Conservation (phyloP, 2,329 filamentous ascomycete genomes). For the Phaeosphaeriaceae sp. region DNA sequence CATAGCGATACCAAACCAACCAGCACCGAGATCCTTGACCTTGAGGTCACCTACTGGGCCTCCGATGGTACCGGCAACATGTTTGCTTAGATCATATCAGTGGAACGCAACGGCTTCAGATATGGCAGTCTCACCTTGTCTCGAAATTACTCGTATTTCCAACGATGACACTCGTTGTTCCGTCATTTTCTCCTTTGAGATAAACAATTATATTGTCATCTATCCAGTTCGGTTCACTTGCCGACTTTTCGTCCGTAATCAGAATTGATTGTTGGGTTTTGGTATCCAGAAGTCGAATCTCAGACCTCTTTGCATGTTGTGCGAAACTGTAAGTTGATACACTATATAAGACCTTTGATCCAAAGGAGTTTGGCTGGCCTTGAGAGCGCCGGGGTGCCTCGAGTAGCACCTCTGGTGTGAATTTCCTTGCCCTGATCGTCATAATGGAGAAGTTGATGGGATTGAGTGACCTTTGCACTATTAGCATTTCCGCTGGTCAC, state of each 20-base stretch:
- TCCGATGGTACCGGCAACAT: slow-evolving; percentile 52
- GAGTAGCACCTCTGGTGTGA: slow-evolving; percentile 79
- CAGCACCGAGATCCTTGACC: slow-evolving; percentile 45
- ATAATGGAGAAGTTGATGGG: slow-evolving; percentile 52
- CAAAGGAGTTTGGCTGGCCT: slow-evolving; percentile 71
- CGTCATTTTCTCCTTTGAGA: slow-evolving; percentile 53
- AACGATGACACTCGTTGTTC: slow-evolving; percentile 47
- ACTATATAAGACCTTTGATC: slow-evolving; percentile 69
- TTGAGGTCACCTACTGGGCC: slow-evolving; percentile 59
- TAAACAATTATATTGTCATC: slow-evolving; percentile 69
- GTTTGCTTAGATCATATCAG: slow-evolving; percentile 36
- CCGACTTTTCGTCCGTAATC: slow-evolving; percentile 68
- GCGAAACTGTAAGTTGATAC: slow-evolving; percentile 82
- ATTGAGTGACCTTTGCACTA: not conserved
- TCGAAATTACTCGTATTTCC: slow-evolving; percentile 41
- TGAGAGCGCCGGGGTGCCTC: slow-evolving; percentile 75
- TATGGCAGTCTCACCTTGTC: slow-evolving; percentile 32
- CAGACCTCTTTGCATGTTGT: slow-evolving; percentile 69
- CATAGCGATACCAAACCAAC: slow-evolving; percentile 54
- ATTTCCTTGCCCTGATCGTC: slow-evolving; percentile 73
- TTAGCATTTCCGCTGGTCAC: too few species aligned
- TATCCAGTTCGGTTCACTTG: slow-evolving; percentile 79
- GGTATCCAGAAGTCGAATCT: slow-evolving; percentile 75
- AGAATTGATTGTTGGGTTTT: slow-evolving; percentile 68
- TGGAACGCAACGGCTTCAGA: not conserved